Evolutionary conservation across 257 asterid species (phyloP).

Genomic region (Cruciata laevipes): DNA sequence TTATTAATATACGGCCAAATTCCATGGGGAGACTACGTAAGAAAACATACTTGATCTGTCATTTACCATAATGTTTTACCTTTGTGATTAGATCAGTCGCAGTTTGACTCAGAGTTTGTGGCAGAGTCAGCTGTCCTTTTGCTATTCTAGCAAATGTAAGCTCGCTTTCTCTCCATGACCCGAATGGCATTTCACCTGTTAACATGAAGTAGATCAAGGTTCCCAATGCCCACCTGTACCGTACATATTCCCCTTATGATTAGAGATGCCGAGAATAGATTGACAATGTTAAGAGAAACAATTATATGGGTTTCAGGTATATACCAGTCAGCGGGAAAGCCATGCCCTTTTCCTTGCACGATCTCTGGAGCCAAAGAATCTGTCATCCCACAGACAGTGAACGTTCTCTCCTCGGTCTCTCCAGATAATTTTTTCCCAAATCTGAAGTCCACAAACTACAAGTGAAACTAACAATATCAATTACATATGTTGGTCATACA

Average conservation of each 20-base stretch:
- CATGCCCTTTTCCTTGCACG: conserved; percentile 89
- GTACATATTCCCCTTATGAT: conserved; percentile 11
- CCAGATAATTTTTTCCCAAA: conserved; percentile 67
- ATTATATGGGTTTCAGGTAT: conserved; percentile 16
- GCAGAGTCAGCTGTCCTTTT: conserved; percentile 74
- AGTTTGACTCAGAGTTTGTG: conserved; percentile 51
- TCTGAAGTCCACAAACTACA: conserved; percentile 91
- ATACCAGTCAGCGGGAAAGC: conserved; percentile 92
- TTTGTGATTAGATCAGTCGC: conserved; percentile 80
- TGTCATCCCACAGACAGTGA: conserved; percentile 78
- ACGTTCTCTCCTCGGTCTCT: conserved; percentile 57
- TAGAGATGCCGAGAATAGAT: not conserved
- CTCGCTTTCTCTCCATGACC: conserved; percentile 96
- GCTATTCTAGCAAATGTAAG: conserved; percentile 81
- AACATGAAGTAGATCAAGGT: conserved; percentile 89
- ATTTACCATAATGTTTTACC: conserved; percentile 29
- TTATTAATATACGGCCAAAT: not conserved
- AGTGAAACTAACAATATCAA: conserved; percentile 21
- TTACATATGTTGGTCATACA: not conserved
- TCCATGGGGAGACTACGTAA: not conserved
- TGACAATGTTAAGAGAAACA: not conserved
- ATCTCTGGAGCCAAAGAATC: conserved; percentile 93
- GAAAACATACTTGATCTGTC: not conserved
- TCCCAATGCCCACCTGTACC: conserved; percentile 88
- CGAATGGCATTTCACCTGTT: conserved; percentile 93